Base-by-base conservation (phyloP, 2,329 filamentous ascomycete species). In the Fonsecaea erecta region DNA sequence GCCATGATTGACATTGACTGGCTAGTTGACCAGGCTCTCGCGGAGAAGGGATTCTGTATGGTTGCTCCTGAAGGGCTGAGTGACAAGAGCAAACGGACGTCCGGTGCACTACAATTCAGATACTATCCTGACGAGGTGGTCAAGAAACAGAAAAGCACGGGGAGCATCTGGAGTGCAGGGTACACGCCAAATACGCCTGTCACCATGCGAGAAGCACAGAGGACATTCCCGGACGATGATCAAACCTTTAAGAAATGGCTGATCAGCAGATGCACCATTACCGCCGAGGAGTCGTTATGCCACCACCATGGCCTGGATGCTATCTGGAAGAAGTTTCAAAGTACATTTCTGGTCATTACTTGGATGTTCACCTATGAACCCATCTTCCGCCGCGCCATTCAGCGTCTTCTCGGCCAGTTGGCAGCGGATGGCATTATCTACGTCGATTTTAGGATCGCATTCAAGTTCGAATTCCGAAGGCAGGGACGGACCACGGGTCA, bases 1-100 rank as follows among this genome's bases (percentile, higher is more conserved):
- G 92, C 93, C 72, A 96, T 96, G 88, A 90, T 96, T 56, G 90
- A 97, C 75, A 87, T 93, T 69, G 90, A 92, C 74, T 96, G 88
- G 80, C 79, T 97, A 7, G 84, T 96, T 43, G 85, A 88, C 5
- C 83, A 90, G 71, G 86, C 91, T 1, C 83, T 98, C 68, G 80
- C 73, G 6, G 73, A 73, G 32, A 69, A 69, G 34, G 74, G 73
- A 9, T 70, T 82, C 11, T 70, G 68, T 52, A 68, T 72, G 18
- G 54, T 70, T n/a, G 68, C 68, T 21, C 56, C 65, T 1, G 68
- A 68, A 53, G 63, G 57, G 24, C 63, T 72, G 57, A 71, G 62
- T 30, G 65, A 68, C 24, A 61, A 63, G 30, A 57, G 48, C 12
- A 64, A 67, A 58, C 60, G 68, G n/a, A 58, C 61, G 14, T 54